Conservation (phyloP, 2,329 filamentous ascomycete genomes). For the Exophiala oligosperma region DNA sequence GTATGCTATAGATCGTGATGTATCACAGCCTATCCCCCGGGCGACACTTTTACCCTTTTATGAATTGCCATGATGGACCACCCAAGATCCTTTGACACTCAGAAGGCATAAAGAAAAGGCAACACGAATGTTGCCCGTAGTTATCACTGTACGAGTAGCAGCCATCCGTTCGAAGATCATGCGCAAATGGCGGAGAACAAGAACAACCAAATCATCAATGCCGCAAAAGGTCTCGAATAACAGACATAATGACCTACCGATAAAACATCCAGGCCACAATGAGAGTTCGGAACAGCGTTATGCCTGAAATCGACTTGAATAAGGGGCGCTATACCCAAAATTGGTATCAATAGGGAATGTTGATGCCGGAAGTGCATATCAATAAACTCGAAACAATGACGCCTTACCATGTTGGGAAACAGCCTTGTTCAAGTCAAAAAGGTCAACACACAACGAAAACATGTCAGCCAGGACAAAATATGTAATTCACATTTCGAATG, state of each 20-base stretch:
- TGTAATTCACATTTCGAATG: neutral
- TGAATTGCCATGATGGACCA: neutral
- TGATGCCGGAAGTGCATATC: slow-evolving; percentile 14
- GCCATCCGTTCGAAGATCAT: neutral
- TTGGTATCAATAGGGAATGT: slow-evolving; percentile 13
- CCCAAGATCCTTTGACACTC: neutral
- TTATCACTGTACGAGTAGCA: too few species aligned
- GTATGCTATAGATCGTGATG: neutral
- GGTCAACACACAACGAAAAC: neutral
- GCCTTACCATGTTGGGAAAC: slow-evolving; percentile 13
- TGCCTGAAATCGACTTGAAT: slow-evolving; percentile 16
- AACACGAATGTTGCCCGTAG: too few species aligned
- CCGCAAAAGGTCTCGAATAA: slow-evolving; percentile 16
- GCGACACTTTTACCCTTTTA: neutral
- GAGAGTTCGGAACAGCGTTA: neutral
- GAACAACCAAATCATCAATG: neutral
- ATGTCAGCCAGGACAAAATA: neutral
- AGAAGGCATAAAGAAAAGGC: slow-evolving; percentile 10
- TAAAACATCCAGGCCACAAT: slow-evolving; percentile 1
- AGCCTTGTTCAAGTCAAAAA: neutral
- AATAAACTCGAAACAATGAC: slow-evolving; percentile 5
- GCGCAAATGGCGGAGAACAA: neutral
- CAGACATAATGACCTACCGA: slow-evolving; percentile 4
- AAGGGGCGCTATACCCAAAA: slow-evolving; percentile 10
- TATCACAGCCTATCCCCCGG: neutral